These are phyloP conservation scores for Pharnaceum exiguum DNA, from an alignment of 148 eudicot genomes.

Conservation along the genomic window DNA sequence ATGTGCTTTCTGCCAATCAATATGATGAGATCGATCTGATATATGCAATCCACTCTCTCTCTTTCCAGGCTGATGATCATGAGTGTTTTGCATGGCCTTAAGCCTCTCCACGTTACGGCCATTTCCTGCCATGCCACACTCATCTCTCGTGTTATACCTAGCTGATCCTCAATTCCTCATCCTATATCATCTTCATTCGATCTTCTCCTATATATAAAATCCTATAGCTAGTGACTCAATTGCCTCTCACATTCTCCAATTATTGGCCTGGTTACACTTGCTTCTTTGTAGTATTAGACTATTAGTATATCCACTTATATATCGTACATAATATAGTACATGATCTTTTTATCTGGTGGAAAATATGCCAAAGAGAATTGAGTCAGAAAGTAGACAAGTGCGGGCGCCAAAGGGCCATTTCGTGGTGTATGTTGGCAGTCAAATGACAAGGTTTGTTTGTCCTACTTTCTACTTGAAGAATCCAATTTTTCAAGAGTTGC, in stretches of 20 bases:
- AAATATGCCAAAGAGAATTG: slow-evolving; percentile 25
- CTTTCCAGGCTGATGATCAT: not conserved
- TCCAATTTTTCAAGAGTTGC: slow-evolving; percentile 39
- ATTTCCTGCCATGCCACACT: slow-evolving; percentile 26
- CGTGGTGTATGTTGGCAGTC: slow-evolving; percentile 65
- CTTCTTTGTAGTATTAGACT: not conserved
- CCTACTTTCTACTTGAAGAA: slow-evolving; percentile 44
- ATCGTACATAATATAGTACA: not conserved
- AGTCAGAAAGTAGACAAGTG: slow-evolving; percentile 18
- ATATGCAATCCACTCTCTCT: not conserved
- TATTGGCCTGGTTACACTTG: not conserved
- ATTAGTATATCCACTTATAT: not conserved
- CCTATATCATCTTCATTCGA: not conserved
- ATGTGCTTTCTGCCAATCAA: slow-evolving; percentile 19
- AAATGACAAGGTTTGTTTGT: slow-evolving; percentile 44
- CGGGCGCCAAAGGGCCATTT: slow-evolving; percentile 63
- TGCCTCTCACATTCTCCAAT: not conserved
- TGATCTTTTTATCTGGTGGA: not conserved
- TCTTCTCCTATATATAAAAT: not conserved
- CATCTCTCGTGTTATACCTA: slow-evolving; percentile 5
- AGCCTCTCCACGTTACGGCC: slow-evolving; percentile 37
- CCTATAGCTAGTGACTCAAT: not conserved
- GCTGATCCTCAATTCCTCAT: not conserved
- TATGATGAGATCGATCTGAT: not conserved
- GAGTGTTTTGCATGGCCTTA: slow-evolving; percentile 24